phyloP scores from a whole-genome alignment of 768 basidiomycete species.

The Hygrocybe coccinea region DNA sequence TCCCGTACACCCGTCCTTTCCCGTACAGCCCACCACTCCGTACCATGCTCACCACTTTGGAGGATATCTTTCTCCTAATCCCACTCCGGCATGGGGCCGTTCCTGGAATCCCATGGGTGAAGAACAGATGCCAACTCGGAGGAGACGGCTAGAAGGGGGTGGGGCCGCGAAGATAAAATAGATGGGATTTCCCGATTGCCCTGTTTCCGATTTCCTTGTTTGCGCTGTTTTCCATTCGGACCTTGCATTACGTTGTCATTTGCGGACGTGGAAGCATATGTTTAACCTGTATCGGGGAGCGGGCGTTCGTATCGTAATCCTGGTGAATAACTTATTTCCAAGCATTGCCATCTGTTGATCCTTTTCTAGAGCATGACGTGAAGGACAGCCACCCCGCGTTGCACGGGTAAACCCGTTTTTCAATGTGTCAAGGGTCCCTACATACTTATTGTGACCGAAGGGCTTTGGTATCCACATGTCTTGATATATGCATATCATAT shows the following conservation, averaged over 20 bases:
- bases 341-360: neutral
- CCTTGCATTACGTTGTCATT: neutral
- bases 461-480: no score
- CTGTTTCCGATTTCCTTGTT: slow-evolving; percentile 9
- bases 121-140: slow-evolving; percentile 44
- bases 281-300: neutral
- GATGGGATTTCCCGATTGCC: slow-evolving; percentile 16
- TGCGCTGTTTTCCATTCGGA: neutral
- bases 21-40: slow-evolving; percentile 36
- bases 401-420: neutral
- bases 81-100: slow-evolving; percentile 45
- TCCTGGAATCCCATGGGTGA: slow-evolving; percentile 35
- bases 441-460: no score
- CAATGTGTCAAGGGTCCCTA: neutral
- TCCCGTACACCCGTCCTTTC: slow-evolving; percentile 36
- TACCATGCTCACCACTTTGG: slow-evolving; percentile 44
- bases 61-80: slow-evolving; percentile 47
- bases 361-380: neutral
- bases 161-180: slow-evolving; percentile 53
- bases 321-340: neutral
- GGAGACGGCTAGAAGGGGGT: slow-evolving; percentile 55
- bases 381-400: neutral
- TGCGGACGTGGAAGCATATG: neutral
- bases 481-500: no score
- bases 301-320: neutral